Percentiles rank a stretch among this genome's conserved stretches.
These are phyloP conservation scores for Nemania sp. DNA, from an alignment of 2,329 filamentous ascomycete genomes.

Conservation along the genomic window DNA sequence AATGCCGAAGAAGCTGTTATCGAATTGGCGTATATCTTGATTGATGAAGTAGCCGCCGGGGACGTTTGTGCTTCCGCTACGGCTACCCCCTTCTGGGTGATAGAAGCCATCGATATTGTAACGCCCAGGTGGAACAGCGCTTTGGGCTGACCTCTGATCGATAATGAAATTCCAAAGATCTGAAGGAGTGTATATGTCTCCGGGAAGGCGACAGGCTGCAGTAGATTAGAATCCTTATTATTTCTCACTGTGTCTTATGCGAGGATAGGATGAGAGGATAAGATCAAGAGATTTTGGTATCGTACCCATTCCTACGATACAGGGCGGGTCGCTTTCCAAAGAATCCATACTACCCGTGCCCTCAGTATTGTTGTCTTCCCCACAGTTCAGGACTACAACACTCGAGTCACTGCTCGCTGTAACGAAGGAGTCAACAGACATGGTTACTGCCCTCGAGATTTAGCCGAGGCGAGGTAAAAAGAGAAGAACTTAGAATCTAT, in stretches of 20 bases:
- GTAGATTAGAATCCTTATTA: no score
- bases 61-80: conserved; percentile 11
- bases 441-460: not conserved
- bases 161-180: conserved; percentile 36
- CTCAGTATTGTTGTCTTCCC: not conserved
- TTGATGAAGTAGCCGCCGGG: conserved; percentile 46
- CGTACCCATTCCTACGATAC: not conserved
- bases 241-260: not conserved
- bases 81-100: conserved; percentile 16
- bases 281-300: no score
- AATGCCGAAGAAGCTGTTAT: conserved; percentile 37
- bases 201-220: conserved; percentile 38
- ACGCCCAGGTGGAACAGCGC: conserved; percentile 13
- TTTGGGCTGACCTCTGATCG: conserved; percentile 29
- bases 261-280: not conserved
- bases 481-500: not conserved
- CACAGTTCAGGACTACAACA: not conserved
- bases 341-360: not conserved
- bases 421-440: not conserved
- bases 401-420: not conserved
- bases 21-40: conserved; percentile 33
- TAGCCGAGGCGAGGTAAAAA: not conserved
- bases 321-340: not conserved
- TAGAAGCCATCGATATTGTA: conserved; percentile 39
- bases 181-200: conserved; percentile 14